These are phyloP conservation scores for Phytophthora pluvialis DNA, from an alignment of 352 stramenopile species.

Conservation along the genomic window DNA sequence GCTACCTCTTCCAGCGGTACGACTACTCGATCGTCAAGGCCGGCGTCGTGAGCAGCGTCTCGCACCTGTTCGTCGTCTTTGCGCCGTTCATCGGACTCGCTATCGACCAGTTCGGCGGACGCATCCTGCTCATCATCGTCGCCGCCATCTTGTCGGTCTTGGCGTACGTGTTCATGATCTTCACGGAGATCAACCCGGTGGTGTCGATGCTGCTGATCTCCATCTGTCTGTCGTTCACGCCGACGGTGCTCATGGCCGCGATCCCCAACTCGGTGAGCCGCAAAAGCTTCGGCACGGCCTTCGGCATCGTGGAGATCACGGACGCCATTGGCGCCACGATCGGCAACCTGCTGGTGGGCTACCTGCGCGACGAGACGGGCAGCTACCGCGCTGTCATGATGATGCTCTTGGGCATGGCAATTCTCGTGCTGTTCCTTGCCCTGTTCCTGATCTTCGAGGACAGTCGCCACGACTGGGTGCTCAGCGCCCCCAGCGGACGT, in stretches of 20 bases:
- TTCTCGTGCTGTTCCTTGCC: constrained; percentile 71
- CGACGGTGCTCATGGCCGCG: constrained; percentile 88
- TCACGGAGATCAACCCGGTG: constrained; percentile 76
- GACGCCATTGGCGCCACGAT: constrained; percentile 82
- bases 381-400: constrained; percentile 87
- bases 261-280: constrained; percentile 82
- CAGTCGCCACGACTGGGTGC: constrained; percentile 55
- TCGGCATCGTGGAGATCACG: constrained; percentile 89
- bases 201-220: constrained; percentile 90
- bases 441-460: constrained; percentile 74
- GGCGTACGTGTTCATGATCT: constrained; percentile 87
- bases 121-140: constrained; percentile 81
- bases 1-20: constrained; percentile 88
- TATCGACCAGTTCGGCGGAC: constrained; percentile 90
- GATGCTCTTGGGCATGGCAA: constrained; percentile 77
- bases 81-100: constrained; percentile 88
- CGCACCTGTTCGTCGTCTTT: constrained; percentile 84
- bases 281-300: constrained; percentile 82
- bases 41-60: constrained; percentile 80
- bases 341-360: constrained; percentile 88
- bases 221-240: constrained; percentile 85
- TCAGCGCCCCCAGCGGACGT: constrained; percentile 60
- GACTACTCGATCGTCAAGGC: constrained; percentile 88
- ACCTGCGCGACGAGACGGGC: constrained; percentile 79
- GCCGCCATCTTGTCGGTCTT: constrained; percentile 77